phyloP scores from a whole-genome alignment of 805 yeast species.

The Wickerhamomyces pijperi region DNA sequence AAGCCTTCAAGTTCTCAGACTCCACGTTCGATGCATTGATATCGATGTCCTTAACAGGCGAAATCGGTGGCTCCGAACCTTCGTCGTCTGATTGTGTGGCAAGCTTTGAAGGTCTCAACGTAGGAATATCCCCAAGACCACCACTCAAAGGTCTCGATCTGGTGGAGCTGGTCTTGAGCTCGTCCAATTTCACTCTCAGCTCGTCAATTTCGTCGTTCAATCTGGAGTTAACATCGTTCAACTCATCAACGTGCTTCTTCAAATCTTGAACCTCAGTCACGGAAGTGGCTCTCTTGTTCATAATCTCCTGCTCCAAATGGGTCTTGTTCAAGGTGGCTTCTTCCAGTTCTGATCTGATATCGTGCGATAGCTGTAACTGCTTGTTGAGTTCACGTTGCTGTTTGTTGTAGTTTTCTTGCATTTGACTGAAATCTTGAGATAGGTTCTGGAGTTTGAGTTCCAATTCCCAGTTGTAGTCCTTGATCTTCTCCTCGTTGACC shows the following conservation, averaged over 20 bases:
- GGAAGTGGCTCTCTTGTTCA: constrained; percentile 24
- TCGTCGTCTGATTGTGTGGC: constrained; percentile 31
- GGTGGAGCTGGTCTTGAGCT: constrained; percentile 1
- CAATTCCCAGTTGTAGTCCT: constrained; percentile 56
- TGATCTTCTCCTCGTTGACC: constrained; percentile 33
- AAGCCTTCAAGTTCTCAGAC: constrained; percentile 53
- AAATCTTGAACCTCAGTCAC: constrained; percentile 35
- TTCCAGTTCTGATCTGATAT: constrained; percentile 39
- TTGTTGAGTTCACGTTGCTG: constrained; percentile 30
- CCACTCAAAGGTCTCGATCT: constrained; percentile 7
- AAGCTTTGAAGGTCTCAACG: too few relatives aligned
- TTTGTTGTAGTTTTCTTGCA: constrained; percentile 32
- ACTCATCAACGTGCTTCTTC: constrained; percentile 39
- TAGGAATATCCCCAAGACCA: constrained; percentile 11
- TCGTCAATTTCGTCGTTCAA: constrained; percentile 31
- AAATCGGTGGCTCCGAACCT: constrained; percentile 24
- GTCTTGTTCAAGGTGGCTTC: constrained; percentile 28
- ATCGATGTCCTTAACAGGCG: constrained; percentile 25
- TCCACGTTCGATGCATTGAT: constrained; percentile 39
- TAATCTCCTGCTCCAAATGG: constrained; percentile 28
- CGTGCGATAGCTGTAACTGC: constrained; percentile 23
- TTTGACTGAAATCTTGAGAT: constrained; percentile 20
- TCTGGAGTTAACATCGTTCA: constrained; percentile 61
- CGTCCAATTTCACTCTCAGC: constrained; percentile 13
- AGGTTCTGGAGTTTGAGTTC: constrained; percentile 37